Evolutionary conservation across 1,139 yeast species (phyloP).

Genomic region (Pneumocystis carinii): DNA sequence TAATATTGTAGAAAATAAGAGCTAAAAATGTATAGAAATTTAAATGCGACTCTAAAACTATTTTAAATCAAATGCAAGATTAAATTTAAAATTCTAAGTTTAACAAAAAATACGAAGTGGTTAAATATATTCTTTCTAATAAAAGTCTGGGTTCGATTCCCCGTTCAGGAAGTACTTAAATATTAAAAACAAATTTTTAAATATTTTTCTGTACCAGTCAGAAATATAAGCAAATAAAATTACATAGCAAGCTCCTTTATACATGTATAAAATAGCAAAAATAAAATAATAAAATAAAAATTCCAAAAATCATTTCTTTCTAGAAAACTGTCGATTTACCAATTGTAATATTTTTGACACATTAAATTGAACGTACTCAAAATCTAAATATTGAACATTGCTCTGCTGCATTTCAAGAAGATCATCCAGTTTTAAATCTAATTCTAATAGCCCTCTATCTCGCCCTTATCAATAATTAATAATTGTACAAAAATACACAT

Average conservation of each 20-base stretch:
- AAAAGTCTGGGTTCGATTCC: conserved; percentile 62
- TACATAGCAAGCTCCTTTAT: background rate
- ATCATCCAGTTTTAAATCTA: conserved; percentile 26
- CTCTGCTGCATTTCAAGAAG: conserved; percentile 24
- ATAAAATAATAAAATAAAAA: background rate
- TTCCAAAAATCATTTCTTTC: conserved; percentile 1
- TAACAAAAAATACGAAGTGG: conserved; percentile 28
- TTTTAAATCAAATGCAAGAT: too few relatives aligned
- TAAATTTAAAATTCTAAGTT: background rate
- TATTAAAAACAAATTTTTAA: background rate
- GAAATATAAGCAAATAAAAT: background rate
- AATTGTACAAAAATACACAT: background rate
- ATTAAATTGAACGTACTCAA: conserved; percentile 23
- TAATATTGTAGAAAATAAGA: background rate
- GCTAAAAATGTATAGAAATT: background rate
- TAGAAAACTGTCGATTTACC: conserved; percentile 14
- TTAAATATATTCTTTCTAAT: conserved; percentile 35
- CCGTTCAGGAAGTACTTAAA: conserved; percentile 23
- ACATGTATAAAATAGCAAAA: background rate
- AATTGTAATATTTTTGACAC: conserved; percentile 14
- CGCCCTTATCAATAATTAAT: conserved; percentile 12
- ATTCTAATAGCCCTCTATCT: conserved; percentile 20
- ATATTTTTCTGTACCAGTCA: background rate
- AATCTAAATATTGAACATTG: conserved; percentile 21
- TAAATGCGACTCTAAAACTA: background rate